Evolutionary conservation across 345 rosid genomes (phyloP), one percentile per base, ranked within the genome.

Genomic region (Bruguiera sexangula): DNA sequence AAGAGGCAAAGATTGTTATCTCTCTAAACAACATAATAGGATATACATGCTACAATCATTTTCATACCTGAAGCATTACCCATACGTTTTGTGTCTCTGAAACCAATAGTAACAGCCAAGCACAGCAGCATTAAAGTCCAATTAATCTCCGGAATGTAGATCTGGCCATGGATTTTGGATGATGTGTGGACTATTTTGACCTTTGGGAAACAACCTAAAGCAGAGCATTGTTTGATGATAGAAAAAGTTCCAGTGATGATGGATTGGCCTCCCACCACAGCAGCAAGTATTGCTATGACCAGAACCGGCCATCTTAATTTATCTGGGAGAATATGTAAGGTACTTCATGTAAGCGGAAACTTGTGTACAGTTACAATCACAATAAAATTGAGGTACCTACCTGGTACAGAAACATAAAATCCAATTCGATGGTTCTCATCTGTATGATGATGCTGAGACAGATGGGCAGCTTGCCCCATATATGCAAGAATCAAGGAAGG

Each of bases 401-500:
- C 96, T 53, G 97, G 97, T 56, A 92, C 97, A 62, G 97, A 92
- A 46, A 92, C 94, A 51, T 92, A 92, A 78, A 92, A 92, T 39
- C 96, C 94, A 22, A 92, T 75, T 52, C 53, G 67, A 71, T 86
- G 82, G 16, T 79, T 78, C 34, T 62, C 74, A 36, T 83, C 87
- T 8, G 74, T 64, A 29, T 16, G 50, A 56, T 88, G 90, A 70
- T 93, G 93, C 76, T 75, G 78, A 2, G 98, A 93, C 6, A 93
- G 85, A 75, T 85, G 90, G 19, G 98, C 96, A 48, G 98, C 98
- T 80, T 93, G 96, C 66, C 98, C 98, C 96, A 93, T 93, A 69
- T 93, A 93, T 8, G 98, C 98, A 16, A 93, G 91, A 74, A 88
- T 82, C 81, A 93, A 78, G 6, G 96, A 87, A 24, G 98, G 98